These are phyloP conservation scores for Backusella circina DNA, from an alignment of 192 early-diverging fungal genomes.

Conservation along the genomic window DNA sequence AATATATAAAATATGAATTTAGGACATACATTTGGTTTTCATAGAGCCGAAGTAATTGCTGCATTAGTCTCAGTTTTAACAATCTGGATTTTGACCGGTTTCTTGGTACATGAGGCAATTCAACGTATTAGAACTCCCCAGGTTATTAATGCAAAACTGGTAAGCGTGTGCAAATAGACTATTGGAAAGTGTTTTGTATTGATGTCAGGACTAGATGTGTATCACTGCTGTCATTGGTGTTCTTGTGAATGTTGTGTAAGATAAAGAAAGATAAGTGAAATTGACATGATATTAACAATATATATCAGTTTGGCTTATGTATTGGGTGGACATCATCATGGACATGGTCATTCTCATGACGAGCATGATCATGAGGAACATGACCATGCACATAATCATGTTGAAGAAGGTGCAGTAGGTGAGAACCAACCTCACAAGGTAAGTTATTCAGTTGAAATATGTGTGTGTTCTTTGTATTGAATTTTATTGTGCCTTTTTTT, in stretches of 20 bases:
- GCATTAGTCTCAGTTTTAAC: constrained; percentile 71
- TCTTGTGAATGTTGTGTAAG: constrained; percentile 69
- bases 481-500: no score
- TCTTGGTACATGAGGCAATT: constrained; percentile 69
- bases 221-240: constrained; percentile 70
- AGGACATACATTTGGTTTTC: constrained; percentile 70
- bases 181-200: background rate
- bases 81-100: constrained; percentile 74
- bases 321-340: constrained; percentile 51
- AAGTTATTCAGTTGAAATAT: background rate
- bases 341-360: constrained; percentile 39
- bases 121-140: constrained; percentile 60
- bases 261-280: background rate
- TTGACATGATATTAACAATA: background rate
- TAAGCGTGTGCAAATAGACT: background rate
- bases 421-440: background rate
- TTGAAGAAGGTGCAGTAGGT: constrained; percentile 1
- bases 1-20: no score
- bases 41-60: constrained; percentile 77
- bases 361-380: constrained; percentile 26
- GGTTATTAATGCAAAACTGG: constrained; percentile 58
- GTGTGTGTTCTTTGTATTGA: background rate
- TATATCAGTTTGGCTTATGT: constrained; percentile 49
- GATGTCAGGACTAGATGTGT: constrained; percentile 48
- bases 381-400: constrained; percentile 18